phyloP scores from a whole-genome alignment of 1,139 yeast species.

The Hansenula sp. region DNA sequence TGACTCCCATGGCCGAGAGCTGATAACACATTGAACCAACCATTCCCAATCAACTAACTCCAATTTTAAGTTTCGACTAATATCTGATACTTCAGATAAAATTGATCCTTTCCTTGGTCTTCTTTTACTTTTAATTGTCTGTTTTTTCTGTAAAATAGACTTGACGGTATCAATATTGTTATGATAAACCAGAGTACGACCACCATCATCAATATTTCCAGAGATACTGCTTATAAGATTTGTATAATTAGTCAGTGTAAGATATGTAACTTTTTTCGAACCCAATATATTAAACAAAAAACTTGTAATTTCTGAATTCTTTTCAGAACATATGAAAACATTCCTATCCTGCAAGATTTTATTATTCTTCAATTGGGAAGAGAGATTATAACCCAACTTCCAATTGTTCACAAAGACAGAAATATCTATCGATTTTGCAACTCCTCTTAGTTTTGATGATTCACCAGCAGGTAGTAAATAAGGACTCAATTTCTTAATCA shows the following conservation, averaged over 20 bases:
- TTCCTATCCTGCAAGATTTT: conserved; percentile 28
- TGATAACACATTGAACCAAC: conserved; percentile 71
- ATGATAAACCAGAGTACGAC: conserved; percentile 14
- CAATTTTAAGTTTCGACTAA: conserved; percentile 6
- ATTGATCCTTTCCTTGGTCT: conserved; percentile 5
- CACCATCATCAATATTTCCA: neutral
- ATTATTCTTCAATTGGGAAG: conserved; percentile 38
- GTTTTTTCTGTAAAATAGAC: neutral
- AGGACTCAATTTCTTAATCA: conserved; percentile 38
- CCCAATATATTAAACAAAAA: conserved; percentile 48
- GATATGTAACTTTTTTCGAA: conserved; percentile 25
- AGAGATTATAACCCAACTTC: conserved; percentile 24
- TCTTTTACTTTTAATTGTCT: conserved; percentile 8
- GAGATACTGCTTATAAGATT: conserved; percentile 6
- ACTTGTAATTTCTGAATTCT: conserved; percentile 33
- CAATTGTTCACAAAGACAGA: conserved; percentile 33
- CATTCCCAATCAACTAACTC: conserved; percentile 61
- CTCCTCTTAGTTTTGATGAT: conserved; percentile 9
- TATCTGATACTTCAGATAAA: neutral
- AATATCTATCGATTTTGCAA: conserved; percentile 31
- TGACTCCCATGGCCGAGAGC: conserved; percentile 27
- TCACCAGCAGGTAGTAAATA: conserved; percentile 75
- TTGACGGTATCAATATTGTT: conserved; percentile 9
- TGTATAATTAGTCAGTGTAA: conserved; percentile 10
- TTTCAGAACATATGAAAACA: conserved; percentile 30